Evolutionary conservation across 2,329 filamentous ascomycete genomes (phyloP), one percentile per base, ranked within the genome.

Genomic region (Ophiocordyceps camponoti-saundersi): DNA sequence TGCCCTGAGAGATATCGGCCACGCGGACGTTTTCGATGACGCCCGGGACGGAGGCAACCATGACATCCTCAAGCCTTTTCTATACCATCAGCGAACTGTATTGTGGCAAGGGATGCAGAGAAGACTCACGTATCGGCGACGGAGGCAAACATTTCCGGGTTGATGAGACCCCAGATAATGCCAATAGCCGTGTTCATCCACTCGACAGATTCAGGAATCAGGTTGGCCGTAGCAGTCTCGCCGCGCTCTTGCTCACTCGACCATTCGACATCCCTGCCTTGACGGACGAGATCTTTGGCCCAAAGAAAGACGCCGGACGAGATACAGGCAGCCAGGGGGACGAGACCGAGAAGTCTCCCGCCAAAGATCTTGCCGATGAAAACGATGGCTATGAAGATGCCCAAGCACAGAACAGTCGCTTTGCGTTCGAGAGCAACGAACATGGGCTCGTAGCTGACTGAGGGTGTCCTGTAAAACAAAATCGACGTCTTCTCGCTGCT

Each of bases 401-500:
- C 81, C 12, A 72, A 66, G 53, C 83, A 85, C 5, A 95, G 65
- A 1, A 77, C 67, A 43, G 77, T 79, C n/a, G 82, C 85, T 11
- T 81, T 77, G 53, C 77, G 76, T 64, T 96, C 87, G 48, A 95
- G 63, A 13, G 76, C 64, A 20, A 71, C 75, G 60, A 85, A 95
- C 75, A 88, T 94, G 5, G 89, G 87, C 62, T 94, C 86, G 59
- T 87, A 95, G 66, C 82, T 87, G 53, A 95, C 76, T 0, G 83
- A 84, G 0, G 90, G 90, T 0, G 90, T 96, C 16, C 92, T 90
- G 62, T 95, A 90, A 64, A 96, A 96, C 29, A 95, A 73, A 18
- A 96, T 81, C 51, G 95, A 95, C 3, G 92, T 96, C 73, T 92
- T 95, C 60, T 96, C 90, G 56, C 89, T 90, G 58, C 89, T 85